Evolutionary conservation across 371 early-diverging fungal genomes (phyloP).

Genomic region (Sporodiniella umbellata): DNA sequence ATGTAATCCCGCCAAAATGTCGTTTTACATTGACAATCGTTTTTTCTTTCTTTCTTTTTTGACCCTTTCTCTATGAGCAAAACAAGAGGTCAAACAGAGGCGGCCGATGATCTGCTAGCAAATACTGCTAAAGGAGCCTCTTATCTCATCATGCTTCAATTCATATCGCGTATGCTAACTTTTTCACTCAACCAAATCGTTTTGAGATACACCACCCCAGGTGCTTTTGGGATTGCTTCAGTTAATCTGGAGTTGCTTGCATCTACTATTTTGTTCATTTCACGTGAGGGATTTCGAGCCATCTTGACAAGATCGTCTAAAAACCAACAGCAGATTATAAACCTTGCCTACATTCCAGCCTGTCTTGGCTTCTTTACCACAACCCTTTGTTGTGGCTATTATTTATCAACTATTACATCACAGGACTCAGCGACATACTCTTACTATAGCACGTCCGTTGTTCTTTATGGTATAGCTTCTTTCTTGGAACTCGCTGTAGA

Average conservation of each 20-base stretch:
- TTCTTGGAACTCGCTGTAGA: constrained; percentile 77
- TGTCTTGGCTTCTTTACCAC: constrained; percentile 57
- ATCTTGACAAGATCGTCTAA: constrained; percentile 61
- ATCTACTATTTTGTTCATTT: constrained; percentile 86
- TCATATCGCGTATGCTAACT: constrained; percentile 75
- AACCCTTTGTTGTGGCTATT: constrained; percentile 50
- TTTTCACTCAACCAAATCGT: constrained; percentile 79
- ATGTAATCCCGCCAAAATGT: no score
- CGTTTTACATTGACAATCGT: no score
- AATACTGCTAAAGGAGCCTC: constrained; percentile 69
- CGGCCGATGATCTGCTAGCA: constrained; percentile 22
- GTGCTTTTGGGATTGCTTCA: constrained; percentile 80
- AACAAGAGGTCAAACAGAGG: background rate
- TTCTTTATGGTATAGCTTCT: constrained; percentile 70
- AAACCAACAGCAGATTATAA: constrained; percentile 64
- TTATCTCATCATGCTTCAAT: constrained; percentile 75
- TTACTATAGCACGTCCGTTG: constrained; percentile 47
- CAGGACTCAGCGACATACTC: constrained; percentile 27
- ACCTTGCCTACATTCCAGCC: constrained; percentile 75
- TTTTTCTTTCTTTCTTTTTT: background rate
- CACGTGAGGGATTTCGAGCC: constrained; percentile 87
- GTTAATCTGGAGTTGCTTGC: constrained; percentile 84
- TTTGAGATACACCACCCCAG: constrained; percentile 62
- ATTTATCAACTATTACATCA: constrained; percentile 36
- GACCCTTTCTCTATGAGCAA: background rate